Conservation (phyloP, 306 rosid species). For the Cicer pinnatifidum region DNA sequence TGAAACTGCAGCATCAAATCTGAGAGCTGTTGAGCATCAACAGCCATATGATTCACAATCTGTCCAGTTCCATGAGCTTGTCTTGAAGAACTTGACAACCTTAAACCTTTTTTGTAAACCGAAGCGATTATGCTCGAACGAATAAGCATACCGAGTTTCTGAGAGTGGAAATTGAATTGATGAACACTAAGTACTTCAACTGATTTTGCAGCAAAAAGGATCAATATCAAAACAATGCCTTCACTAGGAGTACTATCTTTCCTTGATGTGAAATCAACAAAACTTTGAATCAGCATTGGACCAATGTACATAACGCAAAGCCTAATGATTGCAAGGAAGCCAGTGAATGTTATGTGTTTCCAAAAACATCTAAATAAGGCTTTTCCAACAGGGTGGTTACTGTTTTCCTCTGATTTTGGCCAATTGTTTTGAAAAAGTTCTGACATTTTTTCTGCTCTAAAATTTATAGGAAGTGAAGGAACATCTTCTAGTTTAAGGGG, state of each 20-base stretch:
- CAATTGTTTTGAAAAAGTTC: conserved; percentile 62
- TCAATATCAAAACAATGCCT: conserved; percentile 64
- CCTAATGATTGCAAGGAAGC: conserved; percentile 62
- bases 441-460: conserved; percentile 55
- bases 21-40: conserved; percentile 84
- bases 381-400: conserved; percentile 65
- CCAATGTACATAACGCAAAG: conserved; percentile 71
- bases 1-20: conserved; percentile 83
- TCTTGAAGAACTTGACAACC: conserved; percentile 69
- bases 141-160: conserved; percentile 77
- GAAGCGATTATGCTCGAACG: conserved; percentile 73
- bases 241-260: conserved; percentile 57
- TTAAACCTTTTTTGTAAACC: conserved; percentile 74
- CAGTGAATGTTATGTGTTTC: conserved; percentile 71
- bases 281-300: conserved; percentile 69
- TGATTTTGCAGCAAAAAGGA: conserved; percentile 65
- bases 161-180: conserved; percentile 78
- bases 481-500: conserved; percentile 54
- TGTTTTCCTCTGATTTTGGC: conserved; percentile 74
- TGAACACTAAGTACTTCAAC: conserved; percentile 68
- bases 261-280: conserved; percentile 68
- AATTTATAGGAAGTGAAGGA: conserved; percentile 48
- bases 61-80: conserved; percentile 86
- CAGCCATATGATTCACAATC: conserved; percentile 88
- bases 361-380: conserved; percentile 76